These are phyloP conservation scores for Diplocarpon rosae DNA, from an alignment of 2,329 filamentous ascomycete species.

Conservation along the genomic window DNA sequence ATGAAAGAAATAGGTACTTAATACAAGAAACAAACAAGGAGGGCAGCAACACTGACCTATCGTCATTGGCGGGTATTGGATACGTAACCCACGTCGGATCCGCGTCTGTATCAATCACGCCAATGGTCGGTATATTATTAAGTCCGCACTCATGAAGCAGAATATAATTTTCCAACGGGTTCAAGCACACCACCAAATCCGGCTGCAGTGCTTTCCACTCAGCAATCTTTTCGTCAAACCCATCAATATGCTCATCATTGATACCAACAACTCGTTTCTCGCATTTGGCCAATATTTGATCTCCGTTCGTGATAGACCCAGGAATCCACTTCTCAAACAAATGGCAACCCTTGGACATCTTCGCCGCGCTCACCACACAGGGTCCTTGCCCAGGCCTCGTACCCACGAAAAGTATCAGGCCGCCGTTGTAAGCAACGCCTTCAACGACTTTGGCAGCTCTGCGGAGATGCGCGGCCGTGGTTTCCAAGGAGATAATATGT, in stretches of 20 bases:
- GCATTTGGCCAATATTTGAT: constrained; percentile 69
- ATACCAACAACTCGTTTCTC: constrained; percentile 67
- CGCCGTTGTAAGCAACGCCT: constrained; percentile 71
- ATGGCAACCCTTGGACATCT: constrained; percentile 70
- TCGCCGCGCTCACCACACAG: constrained; percentile 69
- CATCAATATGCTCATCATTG: constrained; percentile 47
- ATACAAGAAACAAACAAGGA: neutral
- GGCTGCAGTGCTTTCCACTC: constrained; percentile 62
- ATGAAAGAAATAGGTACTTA: no score
- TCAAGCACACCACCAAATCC: constrained; percentile 85
- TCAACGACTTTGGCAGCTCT: constrained; percentile 87
- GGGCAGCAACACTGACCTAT: constrained; percentile 48
- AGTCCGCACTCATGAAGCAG: constrained; percentile 83
- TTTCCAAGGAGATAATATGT: constrained; percentile 87
- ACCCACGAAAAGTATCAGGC: constrained; percentile 82
- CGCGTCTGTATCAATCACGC: constrained; percentile 85
- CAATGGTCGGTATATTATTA: constrained; percentile 85
- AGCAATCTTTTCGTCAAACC: constrained; percentile 55
- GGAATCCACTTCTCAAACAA: constrained; percentile 90
- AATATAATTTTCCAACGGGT: constrained; percentile 85
- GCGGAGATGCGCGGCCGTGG: constrained; percentile 80
- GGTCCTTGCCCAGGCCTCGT: constrained; percentile 73
- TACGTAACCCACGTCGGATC: constrained; percentile 94
- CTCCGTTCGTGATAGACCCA: constrained; percentile 83
- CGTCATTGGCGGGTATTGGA: constrained; percentile 91